Conservation (phyloP, 768 basidiomycete species). For the Terana coerulea region DNA sequence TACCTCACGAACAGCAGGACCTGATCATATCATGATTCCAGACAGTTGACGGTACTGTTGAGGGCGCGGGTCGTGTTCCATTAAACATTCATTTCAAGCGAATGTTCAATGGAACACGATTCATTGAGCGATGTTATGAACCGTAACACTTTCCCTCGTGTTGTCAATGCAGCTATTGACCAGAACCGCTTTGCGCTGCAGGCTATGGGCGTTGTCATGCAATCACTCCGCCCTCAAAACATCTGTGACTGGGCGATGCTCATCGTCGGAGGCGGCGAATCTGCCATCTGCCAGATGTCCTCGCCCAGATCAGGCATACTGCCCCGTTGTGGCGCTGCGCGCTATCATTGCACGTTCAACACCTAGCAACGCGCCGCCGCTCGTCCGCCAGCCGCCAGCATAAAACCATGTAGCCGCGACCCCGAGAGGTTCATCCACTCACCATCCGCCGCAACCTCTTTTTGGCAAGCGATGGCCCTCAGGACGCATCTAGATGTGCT, state of each 20-base stretch:
- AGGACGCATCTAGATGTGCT: conserved; percentile 58
- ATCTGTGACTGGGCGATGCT: no score
- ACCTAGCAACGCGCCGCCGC: not conserved
- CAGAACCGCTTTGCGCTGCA: no score
- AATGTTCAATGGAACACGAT: not conserved
- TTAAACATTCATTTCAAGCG: not conserved
- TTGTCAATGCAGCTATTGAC: not conserved
- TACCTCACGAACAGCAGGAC: not conserved
- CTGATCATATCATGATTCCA: not conserved
- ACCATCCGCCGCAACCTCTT: conserved; percentile 1
- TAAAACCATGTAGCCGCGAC: not conserved
- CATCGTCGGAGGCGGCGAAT: not conserved
- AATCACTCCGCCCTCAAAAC: no score
- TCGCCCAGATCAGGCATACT: not conserved
- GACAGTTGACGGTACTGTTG: not conserved
- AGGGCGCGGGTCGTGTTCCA: not conserved
- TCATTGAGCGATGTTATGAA: not conserved
- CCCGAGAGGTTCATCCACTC: not conserved
- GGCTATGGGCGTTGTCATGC: no score
- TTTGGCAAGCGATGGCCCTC: conserved; percentile 11
- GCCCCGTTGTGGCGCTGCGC: not conserved
- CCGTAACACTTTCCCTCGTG: not conserved
- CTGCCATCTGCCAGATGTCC: not conserved
- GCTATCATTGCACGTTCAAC: not conserved
- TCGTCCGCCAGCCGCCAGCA: no score